These are phyloP conservation scores for Penicillium sp. DNA, from an alignment of 2,329 filamentous ascomycete genomes.

Conservation along the genomic window DNA sequence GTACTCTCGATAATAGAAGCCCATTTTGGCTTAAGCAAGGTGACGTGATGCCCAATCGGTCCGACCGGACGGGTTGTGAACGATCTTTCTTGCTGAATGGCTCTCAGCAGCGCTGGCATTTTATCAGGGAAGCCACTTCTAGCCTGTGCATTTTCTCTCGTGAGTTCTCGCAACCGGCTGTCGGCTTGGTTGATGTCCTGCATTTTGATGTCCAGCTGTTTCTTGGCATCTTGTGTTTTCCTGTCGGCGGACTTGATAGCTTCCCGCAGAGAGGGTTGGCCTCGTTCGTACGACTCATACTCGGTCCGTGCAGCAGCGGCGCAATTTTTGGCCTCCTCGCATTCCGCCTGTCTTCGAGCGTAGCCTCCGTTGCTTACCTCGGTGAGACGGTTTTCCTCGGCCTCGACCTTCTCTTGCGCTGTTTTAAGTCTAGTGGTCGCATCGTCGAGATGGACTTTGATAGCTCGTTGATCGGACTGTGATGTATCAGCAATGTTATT, in stretches of 20 bases:
- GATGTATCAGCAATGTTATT: conserved; percentile 37
- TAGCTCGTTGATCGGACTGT: conserved; percentile 70
- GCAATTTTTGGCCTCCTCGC: conserved; percentile 63
- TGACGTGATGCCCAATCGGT: conserved; percentile 79
- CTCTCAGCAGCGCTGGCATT: conserved; percentile 68
- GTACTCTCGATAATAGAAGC: conserved; percentile 78
- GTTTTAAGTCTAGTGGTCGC: conserved; percentile 54
- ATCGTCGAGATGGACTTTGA: conserved; percentile 63
- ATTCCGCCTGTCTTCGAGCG: conserved; percentile 64
- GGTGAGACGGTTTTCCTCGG: conserved; percentile 64
- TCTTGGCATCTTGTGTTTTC: conserved; percentile 32
- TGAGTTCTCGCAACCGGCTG: conserved; percentile 58
- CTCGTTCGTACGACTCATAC: conserved; percentile 51
- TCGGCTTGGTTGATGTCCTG: conserved; percentile 63
- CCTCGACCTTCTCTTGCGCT: conserved; percentile 53
- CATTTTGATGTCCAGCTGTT: conserved; percentile 52
- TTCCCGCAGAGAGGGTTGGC: conserved; percentile 43
- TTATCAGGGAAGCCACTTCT: conserved; percentile 69
- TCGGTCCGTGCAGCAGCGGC: conserved; percentile 53
- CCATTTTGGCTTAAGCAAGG: conserved; percentile 81
- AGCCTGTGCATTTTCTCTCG: conserved; percentile 63
- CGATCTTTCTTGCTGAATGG: conserved; percentile 71
- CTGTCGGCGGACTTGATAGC: conserved; percentile 44
- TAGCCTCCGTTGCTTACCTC: conserved; percentile 73
- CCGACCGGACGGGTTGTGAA: conserved; percentile 79